Evolutionary conservation across 176 grass and related monocot genomes (phyloP), one percentile per base, ranked within the genome.

Genomic region (Carex parvula): DNA sequence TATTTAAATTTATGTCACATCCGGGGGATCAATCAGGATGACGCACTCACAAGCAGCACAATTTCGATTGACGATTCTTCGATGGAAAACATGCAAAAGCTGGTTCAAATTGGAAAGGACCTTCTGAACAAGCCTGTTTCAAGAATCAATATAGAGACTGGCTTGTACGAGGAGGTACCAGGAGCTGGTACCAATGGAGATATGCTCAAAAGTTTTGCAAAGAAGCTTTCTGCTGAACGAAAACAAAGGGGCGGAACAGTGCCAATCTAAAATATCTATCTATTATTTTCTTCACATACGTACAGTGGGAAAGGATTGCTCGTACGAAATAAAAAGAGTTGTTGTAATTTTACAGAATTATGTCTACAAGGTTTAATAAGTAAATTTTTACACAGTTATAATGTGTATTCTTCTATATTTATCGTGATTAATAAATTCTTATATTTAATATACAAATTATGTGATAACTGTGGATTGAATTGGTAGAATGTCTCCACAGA

Each of bases 81-180:
- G 0, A 6, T 2, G 3, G 75, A 89, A 57, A 96, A 91, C 83
- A 82, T 89, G 3, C 63, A 71, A 5, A 57, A 60, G 32, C 79
- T 94, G 12, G 21, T 89, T 16, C 15, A 37, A 3, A 55, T 92
- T 50, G 90, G 90, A 39, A 84, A 85, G 4, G 66, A 39, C 1
- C 81, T 97, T n/a, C 75, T 91, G 0, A 85, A 87, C 74, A 91
- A 91, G 59, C 42, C 8, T 0, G 84, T 56, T n/a, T 91, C 87
- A 35, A 88, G 70, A 73, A 86, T 97, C 21, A 73, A 93, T 58
- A 0, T 92, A 5, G 94, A 97, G 88, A 92, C 79, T 0, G 90
- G 92, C 9, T 72, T 12, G 21, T 90, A 57, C 6, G 85, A 89
- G 57, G 16, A 57, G 0, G 71, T 88, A 17, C 0, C 3, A 0